Evolutionary conservation across 345 rosid genomes (phyloP), one percentile per base, ranked within the genome.

Genomic region (Rhodomyrtus tomentosa): DNA sequence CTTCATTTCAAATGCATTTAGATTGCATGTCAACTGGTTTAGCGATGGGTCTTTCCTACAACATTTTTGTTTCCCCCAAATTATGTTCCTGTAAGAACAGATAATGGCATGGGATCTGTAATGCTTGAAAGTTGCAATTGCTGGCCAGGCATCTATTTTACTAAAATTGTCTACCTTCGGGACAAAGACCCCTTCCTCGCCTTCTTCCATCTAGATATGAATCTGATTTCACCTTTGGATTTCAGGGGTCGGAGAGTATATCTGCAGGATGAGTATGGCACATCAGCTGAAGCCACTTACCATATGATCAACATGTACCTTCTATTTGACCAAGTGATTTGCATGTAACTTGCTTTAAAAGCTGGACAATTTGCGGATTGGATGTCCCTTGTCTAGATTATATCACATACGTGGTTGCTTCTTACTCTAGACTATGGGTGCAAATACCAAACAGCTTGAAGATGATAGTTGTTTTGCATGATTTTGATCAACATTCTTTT

Each of bases 201-300:
- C 21, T 25, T 36, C 29, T 76, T 54, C 27, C 27, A 24, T 45
- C 52, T 68, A 36, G 76, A 18, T 36, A 36, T 36, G 76, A 68
- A 81, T 25, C 80, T 88, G 48, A 88, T 84, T 11, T 40, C 16
- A 12, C 48, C 68, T 86, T 81, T 22, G 8, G 16, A 86, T 87
- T 89, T 48, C 85, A 96, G 98, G 89, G 98, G 99, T 62, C 93
- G 93, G 95, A 93, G 98, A 83, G 98, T 96, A 82, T 96, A 94
- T 90, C 92, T 96, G 45, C 93, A 90, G 85, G 96, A 96, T 91
- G 99, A 96, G 85, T 96, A 95, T 87, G 94, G 98, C 36, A 93
- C 99, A 83, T 91, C 99, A 55, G 82, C 90, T 32, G 96, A 94
- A 83, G 98, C 98, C 38, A 80, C 88, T 82, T 83, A 86, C 83